These are phyloP conservation scores for Inosperma sp. DNA, from an alignment of 768 basidiomycete genomes.

Conservation along the genomic window DNA sequence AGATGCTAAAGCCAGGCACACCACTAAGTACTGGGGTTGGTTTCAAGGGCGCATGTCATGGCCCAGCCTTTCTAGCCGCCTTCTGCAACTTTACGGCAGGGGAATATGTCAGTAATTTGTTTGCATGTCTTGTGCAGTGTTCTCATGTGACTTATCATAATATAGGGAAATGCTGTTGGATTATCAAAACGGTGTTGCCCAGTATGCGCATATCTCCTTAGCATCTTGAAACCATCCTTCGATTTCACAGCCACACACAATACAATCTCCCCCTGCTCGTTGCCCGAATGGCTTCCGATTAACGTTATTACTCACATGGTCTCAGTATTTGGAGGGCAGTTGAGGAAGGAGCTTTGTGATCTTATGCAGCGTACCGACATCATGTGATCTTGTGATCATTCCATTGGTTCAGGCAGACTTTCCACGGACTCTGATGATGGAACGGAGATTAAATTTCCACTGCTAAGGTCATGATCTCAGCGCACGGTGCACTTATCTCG, in stretches of 20 bases:
- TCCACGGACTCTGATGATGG: too few species aligned
- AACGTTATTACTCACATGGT: too few species aligned
- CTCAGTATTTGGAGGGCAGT: too few species aligned
- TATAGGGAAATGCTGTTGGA: neutral
- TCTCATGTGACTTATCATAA: neutral
- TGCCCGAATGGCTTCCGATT: too few species aligned
- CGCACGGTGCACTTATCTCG: too few species aligned
- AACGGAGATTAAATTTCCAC: too few species aligned
- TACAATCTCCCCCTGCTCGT: too few species aligned
- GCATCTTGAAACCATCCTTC: neutral
- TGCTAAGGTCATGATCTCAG: too few species aligned
- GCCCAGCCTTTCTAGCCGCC: neutral
- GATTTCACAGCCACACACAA: neutral
- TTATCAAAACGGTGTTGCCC: neutral
- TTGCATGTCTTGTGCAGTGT: neutral
- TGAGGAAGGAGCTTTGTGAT: too few species aligned
- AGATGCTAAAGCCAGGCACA: neutral
- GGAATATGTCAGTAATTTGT: neutral
- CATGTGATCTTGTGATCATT: too few species aligned
- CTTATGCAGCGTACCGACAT: too few species aligned
- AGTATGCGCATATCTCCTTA: neutral
- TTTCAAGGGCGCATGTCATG: neutral
- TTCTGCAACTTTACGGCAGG: neutral
- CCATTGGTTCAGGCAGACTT: too few species aligned
- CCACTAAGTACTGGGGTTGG: neutral